These are phyloP conservation scores for Pisolithus tinctorius DNA, from an alignment of 768 basidiomycete genomes.

Conservation along the genomic window DNA sequence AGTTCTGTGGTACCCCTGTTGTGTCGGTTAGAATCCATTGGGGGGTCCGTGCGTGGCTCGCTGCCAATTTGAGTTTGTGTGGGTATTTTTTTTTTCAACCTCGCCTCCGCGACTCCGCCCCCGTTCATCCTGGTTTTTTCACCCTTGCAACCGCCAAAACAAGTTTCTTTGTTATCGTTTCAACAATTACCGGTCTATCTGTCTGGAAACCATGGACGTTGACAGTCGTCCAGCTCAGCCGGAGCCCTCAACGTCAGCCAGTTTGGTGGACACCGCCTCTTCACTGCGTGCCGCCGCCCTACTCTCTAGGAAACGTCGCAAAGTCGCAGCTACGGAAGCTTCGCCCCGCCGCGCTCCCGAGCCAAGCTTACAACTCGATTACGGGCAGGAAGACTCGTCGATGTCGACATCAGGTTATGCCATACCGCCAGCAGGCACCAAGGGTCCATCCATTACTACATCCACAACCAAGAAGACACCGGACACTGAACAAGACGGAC, in stretches of 20 bases:
- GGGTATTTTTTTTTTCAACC: background rate
- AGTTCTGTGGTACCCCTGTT: no score
- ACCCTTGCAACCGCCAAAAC: no score
- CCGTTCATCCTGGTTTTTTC: background rate
- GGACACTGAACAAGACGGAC: slow-evolving; percentile 37
- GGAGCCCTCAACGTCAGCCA: background rate
- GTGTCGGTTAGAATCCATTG: no score
- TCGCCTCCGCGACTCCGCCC: background rate
- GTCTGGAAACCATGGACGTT: slow-evolving; percentile 14
- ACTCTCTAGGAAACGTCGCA: slow-evolving; percentile 62
- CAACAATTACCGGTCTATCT: background rate
- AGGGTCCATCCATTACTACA: background rate
- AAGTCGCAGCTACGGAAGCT: slow-evolving; percentile 32
- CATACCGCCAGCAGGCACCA: slow-evolving; percentile 1
- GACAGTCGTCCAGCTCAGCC: slow-evolving; percentile 11
- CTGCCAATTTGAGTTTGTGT: background rate
- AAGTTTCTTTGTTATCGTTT: background rate
- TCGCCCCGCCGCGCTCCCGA: slow-evolving; percentile 31
- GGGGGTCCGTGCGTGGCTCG: background rate
- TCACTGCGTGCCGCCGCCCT: slow-evolving; percentile 71
- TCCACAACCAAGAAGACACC: slow-evolving; percentile 9
- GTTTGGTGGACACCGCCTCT: slow-evolving; percentile 43
- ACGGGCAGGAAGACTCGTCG: slow-evolving; percentile 51
- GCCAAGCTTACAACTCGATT: slow-evolving; percentile 59
- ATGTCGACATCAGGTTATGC: slow-evolving; percentile 20